phyloP scores from a whole-genome alignment of 768 basidiomycete species.

The Botryobasidium botryosum region DNA sequence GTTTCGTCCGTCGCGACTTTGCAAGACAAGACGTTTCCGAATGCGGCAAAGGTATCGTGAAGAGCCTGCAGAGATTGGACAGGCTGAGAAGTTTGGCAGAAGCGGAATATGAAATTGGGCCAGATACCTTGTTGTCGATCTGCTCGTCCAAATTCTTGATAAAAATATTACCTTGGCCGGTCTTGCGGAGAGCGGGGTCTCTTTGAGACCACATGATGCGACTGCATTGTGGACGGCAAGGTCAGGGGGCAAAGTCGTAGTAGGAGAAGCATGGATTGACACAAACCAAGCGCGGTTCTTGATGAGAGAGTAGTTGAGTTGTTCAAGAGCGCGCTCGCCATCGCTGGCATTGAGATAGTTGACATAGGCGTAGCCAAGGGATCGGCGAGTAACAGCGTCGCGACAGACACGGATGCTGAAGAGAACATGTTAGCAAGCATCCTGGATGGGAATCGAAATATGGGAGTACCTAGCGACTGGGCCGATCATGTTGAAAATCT shows the following conservation, averaged over 20 bases:
- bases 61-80: conserved; percentile 46
- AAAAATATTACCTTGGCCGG: conserved; percentile 98
- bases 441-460: conserved; percentile 1
- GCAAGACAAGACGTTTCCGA: conserved; percentile 96
- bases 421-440: conserved; percentile 4
- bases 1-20: conserved; percentile 96
- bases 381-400: conserved; percentile 98
- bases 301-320: conserved; percentile 98
- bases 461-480: conserved; percentile 77
- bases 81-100: neutral
- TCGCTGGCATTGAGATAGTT: conserved; percentile 94
- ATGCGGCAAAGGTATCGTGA: conserved; percentile 98
- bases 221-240: conserved; percentile 25
- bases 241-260: neutral
- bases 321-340: conserved; percentile 98
- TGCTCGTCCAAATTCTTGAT: conserved; percentile 97
- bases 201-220: conserved; percentile 99
- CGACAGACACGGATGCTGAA: conserved; percentile 95
- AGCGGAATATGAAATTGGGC: neutral
- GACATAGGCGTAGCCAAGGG: conserved; percentile 98
- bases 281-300: conserved; percentile 88
- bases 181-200: conserved; percentile 97
- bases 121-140: conserved; percentile 85
- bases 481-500: conserved; percentile 99
- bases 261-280: neutral